Evolutionary conservation across 2,329 filamentous ascomycete genomes (phyloP), one percentile per base, ranked within the genome.

Genomic region (Arthrobotrys pseudoclavata): DNA sequence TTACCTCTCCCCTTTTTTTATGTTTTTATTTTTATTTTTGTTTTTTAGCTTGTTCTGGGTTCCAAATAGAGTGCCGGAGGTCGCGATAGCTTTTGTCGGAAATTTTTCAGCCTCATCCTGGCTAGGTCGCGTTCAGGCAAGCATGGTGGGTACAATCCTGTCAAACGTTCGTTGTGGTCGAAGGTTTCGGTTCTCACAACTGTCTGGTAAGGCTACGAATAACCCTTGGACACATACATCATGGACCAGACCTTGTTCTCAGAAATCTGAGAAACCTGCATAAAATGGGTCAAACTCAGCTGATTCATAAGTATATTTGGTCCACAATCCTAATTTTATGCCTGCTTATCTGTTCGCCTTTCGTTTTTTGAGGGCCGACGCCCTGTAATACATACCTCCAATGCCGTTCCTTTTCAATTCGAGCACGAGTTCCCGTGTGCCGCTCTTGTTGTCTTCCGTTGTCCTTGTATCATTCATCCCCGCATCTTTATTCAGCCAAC

Each of bases 31-130:
- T 20, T 45, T 20, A 20, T 45, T 20, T 45, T 45, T 45, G 3
- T 18, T 42, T n/a, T 42, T 2, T n/a, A 18, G 40, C 1, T 7
- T 6, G 15, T 18, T 45, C 42, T n/a, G 12, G 37, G 3, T 40
- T 13, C n/a, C 4, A 2, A 42, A 18, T 2, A n/a, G 10, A 9
- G 12, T 24, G 34, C 57, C 53, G 67, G 53, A 37, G 20, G 50
- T 77, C 67, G 74, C 74, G 62, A 77, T 48, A 34, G 67, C 45
- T 66, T 42, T 6, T 18, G 34, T 66, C 45, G 37, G 69, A 10
- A 42, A 67, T 50, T 57, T 57, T 71, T 52, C 68, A 57, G 63
- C 57, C 50, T 50, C 37, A 61, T 34, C 31, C 42, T 42, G 7
- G 42, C 4, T 20, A 29, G 60, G 10, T 45, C 67, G 67, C 60